phyloP scores from a whole-genome alignment of 1,284 basidiomycete genomes.

The Ceratobasidium sp. region DNA sequence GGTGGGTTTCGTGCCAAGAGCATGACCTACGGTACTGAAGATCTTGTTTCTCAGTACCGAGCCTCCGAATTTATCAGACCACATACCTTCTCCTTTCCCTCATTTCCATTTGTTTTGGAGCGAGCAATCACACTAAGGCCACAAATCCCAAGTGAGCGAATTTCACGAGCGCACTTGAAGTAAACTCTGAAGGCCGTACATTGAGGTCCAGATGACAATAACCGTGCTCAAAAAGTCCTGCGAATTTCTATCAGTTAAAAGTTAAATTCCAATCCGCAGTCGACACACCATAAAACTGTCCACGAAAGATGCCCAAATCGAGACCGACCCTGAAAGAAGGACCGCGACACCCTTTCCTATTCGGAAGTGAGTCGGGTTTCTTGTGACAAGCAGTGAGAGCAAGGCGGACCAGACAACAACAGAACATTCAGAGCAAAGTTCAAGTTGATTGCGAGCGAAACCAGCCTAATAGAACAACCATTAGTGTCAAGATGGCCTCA shows the following conservation, averaged over 20 bases:
- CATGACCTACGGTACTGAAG: slow-evolving; percentile 16
- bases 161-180: not conserved
- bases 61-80: not conserved
- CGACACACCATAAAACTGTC: slow-evolving; percentile 27
- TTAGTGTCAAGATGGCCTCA: not conserved
- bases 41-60: not conserved
- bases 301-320: slow-evolving; percentile 33
- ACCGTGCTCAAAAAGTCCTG: slow-evolving; percentile 33
- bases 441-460: slow-evolving; percentile 19
- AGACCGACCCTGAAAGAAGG: slow-evolving; percentile 20
- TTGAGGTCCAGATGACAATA: slow-evolving; percentile 31
- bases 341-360: slow-evolving; percentile 25
- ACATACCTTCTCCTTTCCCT: slow-evolving; percentile 1
- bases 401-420: slow-evolving; percentile 2
- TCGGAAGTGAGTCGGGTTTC: not conserved
- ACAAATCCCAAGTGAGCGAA: not conserved
- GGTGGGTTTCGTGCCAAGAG: not conserved
- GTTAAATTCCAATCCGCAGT: not conserved
- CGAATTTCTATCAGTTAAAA: not conserved
- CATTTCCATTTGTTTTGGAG: slow-evolving; percentile 16
- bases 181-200: not conserved
- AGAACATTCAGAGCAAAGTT: slow-evolving; percentile 27
- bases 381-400: not conserved
- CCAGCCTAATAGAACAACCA: not conserved
- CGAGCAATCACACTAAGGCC: slow-evolving; percentile 8